Conservation (phyloP, 1,284 basidiomycete species). For the Sanghuangporus baumii region DNA sequence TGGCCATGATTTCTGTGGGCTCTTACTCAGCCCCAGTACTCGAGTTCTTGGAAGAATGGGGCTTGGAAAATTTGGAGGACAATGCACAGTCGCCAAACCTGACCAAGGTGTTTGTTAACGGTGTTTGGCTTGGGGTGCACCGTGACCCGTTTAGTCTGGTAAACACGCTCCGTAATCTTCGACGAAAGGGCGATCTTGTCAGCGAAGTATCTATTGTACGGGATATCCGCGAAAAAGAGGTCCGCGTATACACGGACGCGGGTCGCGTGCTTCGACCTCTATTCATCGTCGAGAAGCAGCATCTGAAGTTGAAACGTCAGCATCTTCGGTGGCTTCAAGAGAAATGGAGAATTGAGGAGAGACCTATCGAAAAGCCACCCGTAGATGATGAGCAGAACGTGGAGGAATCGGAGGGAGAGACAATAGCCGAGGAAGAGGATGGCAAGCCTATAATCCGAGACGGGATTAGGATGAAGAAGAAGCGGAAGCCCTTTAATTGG, state of each 20-base stretch:
- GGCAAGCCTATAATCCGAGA: neutral
- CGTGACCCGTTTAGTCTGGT: conserved; percentile 91
- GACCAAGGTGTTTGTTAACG: conserved; percentile 99
- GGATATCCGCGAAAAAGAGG: conserved; percentile 93
- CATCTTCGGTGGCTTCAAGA: conserved; percentile 75
- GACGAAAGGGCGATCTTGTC: conserved; percentile 93
- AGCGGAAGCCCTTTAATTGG: conserved; percentile 63
- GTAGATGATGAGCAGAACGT: neutral
- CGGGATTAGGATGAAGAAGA: conserved; percentile 6
- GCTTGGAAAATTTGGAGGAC: conserved; percentile 87
- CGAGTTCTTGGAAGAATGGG: conserved; percentile 99
- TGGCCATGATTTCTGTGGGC: conserved; percentile 98
- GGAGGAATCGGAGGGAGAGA: neutral
- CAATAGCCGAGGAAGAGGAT: neutral
- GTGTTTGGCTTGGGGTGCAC: conserved; percentile 99
- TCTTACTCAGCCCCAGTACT: conserved; percentile 95
- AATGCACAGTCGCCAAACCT: conserved; percentile 80
- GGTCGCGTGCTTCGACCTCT: conserved; percentile 95
- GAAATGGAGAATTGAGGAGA: conserved; percentile 28
- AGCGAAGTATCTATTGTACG: conserved; percentile 95
- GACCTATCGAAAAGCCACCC: neutral
- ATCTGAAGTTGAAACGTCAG: conserved; percentile 79
- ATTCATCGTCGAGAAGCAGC: conserved; percentile 93
- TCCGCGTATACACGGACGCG: conserved; percentile 94
- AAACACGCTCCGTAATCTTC: conserved; percentile 87